These are phyloP conservation scores for Anthoceros angustus DNA, from an alignment of 225 moss, liverwort and hornwort species.

Conservation along the genomic window DNA sequence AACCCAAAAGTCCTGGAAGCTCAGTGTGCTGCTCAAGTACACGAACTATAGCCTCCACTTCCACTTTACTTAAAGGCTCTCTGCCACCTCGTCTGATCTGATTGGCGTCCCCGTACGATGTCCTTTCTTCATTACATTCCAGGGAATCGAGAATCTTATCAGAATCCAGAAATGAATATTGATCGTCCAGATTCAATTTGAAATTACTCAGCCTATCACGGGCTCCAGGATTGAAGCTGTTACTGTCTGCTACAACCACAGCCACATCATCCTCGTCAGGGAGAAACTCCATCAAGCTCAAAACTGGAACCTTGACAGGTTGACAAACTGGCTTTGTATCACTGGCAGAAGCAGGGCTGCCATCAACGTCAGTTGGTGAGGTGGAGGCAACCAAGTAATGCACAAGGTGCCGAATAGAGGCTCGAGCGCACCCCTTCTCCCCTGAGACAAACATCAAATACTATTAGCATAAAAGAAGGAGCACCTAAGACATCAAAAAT, in stretches of 20 bases:
- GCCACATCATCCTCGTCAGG: constrained; percentile 19
- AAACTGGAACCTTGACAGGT: constrained; percentile 14
- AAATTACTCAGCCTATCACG: constrained; percentile 16
- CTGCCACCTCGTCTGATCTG: constrained; percentile 44
- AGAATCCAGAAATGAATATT: constrained; percentile 43
- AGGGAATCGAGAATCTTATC: constrained; percentile 17
- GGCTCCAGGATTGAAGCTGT: constrained; percentile 16
- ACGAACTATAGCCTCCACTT: constrained; percentile 41
- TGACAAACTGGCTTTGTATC: constrained; percentile 9
- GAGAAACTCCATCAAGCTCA: constrained; percentile 23
- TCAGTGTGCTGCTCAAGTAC: constrained; percentile 28
- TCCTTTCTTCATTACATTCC: constrained; percentile 6
- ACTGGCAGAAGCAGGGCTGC: constrained; percentile 8
- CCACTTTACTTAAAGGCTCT: constrained; percentile 44
- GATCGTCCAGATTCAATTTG: constrained; percentile 16
- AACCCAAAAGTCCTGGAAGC: constrained; percentile 31
- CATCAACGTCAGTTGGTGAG: constrained; percentile 11
- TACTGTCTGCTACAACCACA: constrained; percentile 14
- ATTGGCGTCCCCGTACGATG: not conserved
- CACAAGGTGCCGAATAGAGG: constrained; percentile 72
- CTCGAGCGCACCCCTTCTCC: constrained; percentile 52
- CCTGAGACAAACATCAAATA: constrained; percentile 24
- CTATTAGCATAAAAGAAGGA: not conserved
- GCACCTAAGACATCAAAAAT: not conserved
- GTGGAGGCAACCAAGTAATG: constrained; percentile 28